Conservation (phyloP, 352 stramenopile species). For the Phytophthora meadii region DNA sequence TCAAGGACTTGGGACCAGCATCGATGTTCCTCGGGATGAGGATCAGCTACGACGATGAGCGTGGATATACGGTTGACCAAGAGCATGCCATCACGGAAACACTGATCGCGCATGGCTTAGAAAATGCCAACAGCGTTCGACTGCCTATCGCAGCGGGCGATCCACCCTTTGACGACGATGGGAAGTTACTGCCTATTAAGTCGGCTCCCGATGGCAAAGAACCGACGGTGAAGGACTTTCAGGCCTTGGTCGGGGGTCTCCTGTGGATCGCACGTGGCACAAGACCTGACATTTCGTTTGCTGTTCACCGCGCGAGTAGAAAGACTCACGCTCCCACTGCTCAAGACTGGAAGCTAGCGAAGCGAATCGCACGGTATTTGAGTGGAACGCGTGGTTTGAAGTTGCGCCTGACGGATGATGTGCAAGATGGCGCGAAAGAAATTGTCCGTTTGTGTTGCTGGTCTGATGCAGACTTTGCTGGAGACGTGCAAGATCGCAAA, state of each 20-base stretch:
- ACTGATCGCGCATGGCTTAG: neutral
- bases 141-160: neutral
- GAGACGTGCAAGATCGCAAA: constrained; percentile 11
- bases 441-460: neutral
- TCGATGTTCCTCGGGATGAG: constrained; percentile 40
- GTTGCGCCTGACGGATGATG: neutral
- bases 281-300: neutral
- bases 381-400: constrained; percentile 3
- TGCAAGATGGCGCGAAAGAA: neutral
- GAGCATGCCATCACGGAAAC: constrained; percentile 28
- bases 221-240: neutral
- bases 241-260: neutral
- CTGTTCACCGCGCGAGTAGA: neutral
- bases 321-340: neutral
- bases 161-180: neutral
- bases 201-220: neutral
- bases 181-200: neutral
- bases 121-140: neutral
- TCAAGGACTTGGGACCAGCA: constrained; percentile 37
- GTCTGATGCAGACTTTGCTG: constrained; percentile 1
- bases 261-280: neutral
- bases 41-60: constrained; percentile 5
- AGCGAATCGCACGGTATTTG: neutral
- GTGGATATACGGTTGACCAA: constrained; percentile 23
- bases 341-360: constrained; percentile 4